Conservation (phyloP, 768 basidiomycete species). For the Russula griseocarnosa region DNA sequence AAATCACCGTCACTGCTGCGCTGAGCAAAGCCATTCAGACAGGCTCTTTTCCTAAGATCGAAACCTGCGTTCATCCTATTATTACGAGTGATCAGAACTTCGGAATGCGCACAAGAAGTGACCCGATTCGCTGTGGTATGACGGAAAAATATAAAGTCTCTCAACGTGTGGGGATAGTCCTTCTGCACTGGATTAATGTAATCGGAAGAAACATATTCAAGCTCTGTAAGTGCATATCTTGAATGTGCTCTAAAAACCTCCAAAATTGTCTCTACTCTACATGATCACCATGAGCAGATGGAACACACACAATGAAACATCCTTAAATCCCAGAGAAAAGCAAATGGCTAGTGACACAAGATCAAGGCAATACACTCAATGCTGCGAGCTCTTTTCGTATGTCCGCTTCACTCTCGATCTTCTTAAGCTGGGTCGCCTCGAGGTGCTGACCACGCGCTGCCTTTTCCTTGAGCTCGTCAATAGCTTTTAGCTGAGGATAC, state of each 20-base stretch:
- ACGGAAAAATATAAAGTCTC: too few relatives aligned
- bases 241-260: background rate
- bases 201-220: too few relatives aligned
- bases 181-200: too few relatives aligned
- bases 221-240: too few relatives aligned
- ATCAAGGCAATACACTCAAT: slow-evolving; percentile 27
- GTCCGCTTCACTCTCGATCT: slow-evolving; percentile 88
- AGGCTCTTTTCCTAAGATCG: too few relatives aligned
- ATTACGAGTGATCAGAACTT: too few relatives aligned
- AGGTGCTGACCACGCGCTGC: slow-evolving; percentile 83
- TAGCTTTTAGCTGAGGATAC: slow-evolving; percentile 83
- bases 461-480: slow-evolving; percentile 95
- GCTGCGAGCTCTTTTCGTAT: slow-evolving; percentile 73
- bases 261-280: background rate
- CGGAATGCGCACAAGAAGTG: too few relatives aligned
- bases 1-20: too few relatives aligned
- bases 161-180: too few relatives aligned
- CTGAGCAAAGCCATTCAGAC: too few relatives aligned
- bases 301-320: background rate
- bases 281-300: background rate
- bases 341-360: background rate
- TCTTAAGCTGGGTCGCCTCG: slow-evolving; percentile 93
- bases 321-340: background rate
- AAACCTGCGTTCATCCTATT: too few relatives aligned
- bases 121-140: too few relatives aligned